phyloP scores from a whole-genome alignment of 2,329 filamentous ascomycete species.

The Arthrobotrys pseudoclavata region DNA sequence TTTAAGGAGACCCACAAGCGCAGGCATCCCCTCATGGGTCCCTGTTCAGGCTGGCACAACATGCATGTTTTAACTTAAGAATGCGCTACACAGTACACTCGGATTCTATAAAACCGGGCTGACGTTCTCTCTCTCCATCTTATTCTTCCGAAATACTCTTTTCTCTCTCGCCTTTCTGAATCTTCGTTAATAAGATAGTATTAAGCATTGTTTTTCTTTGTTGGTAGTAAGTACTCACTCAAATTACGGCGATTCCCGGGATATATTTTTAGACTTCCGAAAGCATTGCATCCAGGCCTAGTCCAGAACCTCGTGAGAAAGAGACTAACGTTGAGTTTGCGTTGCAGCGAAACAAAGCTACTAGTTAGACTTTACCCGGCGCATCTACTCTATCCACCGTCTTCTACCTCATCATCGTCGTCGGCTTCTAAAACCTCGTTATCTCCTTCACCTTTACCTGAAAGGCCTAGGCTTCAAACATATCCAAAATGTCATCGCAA shows the following conservation, averaged over 20 bases:
- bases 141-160: constrained; percentile 46
- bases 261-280: constrained; percentile 43
- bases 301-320: background rate
- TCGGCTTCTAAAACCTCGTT: background rate
- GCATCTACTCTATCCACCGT: background rate
- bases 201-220: constrained; percentile 12
- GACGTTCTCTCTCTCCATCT: constrained; percentile 30
- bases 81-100: constrained; percentile 19
- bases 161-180: constrained; percentile 2
- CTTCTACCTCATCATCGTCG: background rate
- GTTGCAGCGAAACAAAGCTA: constrained; percentile 11
- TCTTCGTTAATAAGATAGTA: background rate
- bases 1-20: constrained; percentile 17
- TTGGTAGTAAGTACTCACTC: constrained; percentile 20
- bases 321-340: constrained; percentile 36
- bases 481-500: constrained; percentile 54
- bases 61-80: constrained; percentile 27
- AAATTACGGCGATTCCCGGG: constrained; percentile 38
- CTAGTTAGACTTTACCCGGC: background rate
- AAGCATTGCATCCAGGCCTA: background rate
- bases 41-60: constrained; percentile 26
- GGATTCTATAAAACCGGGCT: constrained; percentile 49
- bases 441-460: background rate
- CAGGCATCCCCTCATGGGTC: constrained; percentile 23
- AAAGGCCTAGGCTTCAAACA: constrained; percentile 12